A percentile compares a stretch with the other conserved stretches of the same genome.
These are phyloP conservation scores for Fusarium floridanum DNA, from an alignment of 2,329 filamentous ascomycete genomes.

Conservation along the genomic window DNA sequence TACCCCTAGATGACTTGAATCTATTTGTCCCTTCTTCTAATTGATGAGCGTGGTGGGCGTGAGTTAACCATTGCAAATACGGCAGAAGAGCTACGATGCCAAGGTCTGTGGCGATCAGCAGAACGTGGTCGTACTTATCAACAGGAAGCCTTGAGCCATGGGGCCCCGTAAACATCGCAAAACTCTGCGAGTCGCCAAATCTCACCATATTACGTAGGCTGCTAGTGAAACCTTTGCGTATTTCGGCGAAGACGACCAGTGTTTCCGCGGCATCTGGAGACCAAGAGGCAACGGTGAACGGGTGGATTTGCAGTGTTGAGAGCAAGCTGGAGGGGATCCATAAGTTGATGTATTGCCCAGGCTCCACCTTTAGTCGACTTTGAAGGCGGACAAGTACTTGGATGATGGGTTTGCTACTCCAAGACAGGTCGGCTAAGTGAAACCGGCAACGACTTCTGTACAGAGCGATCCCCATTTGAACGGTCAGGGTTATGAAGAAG, in stretches of 20 bases:
- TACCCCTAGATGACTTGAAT: background rate
- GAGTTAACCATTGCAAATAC: slow-evolving; percentile 12
- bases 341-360: slow-evolving; percentile 20
- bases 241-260: slow-evolving; percentile 7
- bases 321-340: slow-evolving; percentile 11
- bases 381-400: background rate
- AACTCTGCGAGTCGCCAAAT: background rate
- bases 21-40: background rate
- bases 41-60: background rate
- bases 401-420: background rate
- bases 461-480: background rate
- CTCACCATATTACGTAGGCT: slow-evolving; percentile 1
- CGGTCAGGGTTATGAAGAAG: background rate
- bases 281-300: slow-evolving; percentile 17
- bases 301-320: slow-evolving; percentile 12
- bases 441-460: background rate
- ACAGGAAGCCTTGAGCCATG: slow-evolving; percentile 10
- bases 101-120: slow-evolving; percentile 17
- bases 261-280: slow-evolving; percentile 2
- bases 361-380: slow-evolving; percentile 5
- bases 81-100: slow-evolving; percentile 19
- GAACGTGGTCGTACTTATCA: slow-evolving; percentile 4
- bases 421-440: background rate
- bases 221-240: slow-evolving; percentile 11
- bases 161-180: slow-evolving; percentile 11